phyloP scores from a whole-genome alignment of 352 stramenopile species.

The Lagenidium sp. region DNA sequence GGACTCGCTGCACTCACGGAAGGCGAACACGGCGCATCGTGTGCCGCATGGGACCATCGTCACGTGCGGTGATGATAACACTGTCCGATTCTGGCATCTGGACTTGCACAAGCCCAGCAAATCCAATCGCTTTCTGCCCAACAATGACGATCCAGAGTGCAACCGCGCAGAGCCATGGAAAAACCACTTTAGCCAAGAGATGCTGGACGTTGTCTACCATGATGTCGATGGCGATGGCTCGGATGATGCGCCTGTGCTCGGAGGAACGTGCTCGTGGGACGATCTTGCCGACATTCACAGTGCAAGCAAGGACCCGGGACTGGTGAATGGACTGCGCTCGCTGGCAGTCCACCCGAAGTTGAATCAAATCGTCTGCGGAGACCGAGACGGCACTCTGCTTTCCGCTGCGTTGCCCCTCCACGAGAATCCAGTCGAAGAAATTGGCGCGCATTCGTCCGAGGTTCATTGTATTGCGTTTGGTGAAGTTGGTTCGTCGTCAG shows the following conservation, averaged over 20 bases:
- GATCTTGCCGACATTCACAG: conserved; percentile 34
- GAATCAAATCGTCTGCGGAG: conserved; percentile 56
- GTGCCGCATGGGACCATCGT: conserved; percentile 69
- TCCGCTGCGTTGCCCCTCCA: conserved; percentile 36
- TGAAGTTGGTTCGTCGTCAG: conserved; percentile 7
- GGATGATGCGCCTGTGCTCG: conserved; percentile 30
- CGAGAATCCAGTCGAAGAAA: conserved; percentile 1
- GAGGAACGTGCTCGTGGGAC: conserved; percentile 40
- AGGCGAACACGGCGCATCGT: conserved; percentile 6
- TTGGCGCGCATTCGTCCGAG: conserved; percentile 58
- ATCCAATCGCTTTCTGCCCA: conserved; percentile 12
- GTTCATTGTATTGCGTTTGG: conserved; percentile 61
- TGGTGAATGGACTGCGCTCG: conserved; percentile 30
- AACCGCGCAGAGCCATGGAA: conserved; percentile 26
- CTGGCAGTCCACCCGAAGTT: conserved; percentile 44
- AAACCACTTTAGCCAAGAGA: conserved; percentile 63
- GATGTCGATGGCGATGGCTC: conserved; percentile 36
- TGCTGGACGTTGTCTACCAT: conserved; percentile 63
- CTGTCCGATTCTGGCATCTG: conserved; percentile 80
- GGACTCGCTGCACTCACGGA: conserved; percentile 9
- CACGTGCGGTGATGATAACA: conserved; percentile 84
- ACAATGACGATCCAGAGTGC: conserved; percentile 2
- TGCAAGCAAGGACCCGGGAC: conserved; percentile 16
- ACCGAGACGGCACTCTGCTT: conserved; percentile 59
- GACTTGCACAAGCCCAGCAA: conserved; percentile 42